Evolutionary conservation across 345 rosid genomes (phyloP).

Genomic region (Rhodamnia rubescens): DNA sequence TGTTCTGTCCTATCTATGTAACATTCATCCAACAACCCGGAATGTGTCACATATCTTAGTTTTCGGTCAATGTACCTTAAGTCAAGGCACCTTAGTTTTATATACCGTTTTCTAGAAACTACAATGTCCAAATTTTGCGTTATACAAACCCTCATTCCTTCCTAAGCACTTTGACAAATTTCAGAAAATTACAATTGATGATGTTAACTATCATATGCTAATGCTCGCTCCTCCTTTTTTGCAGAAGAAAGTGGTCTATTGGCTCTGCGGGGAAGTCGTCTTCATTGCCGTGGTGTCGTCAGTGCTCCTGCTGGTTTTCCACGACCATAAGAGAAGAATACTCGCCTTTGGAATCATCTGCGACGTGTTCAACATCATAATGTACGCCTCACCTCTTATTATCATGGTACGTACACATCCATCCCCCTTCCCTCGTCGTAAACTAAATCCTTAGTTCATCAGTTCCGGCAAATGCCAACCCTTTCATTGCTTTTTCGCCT

Average conservation of each 20-base stretch:
- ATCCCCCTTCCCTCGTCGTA: background rate
- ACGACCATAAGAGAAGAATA: constrained; percentile 2
- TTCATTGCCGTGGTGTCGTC: background rate
- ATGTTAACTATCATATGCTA: background rate
- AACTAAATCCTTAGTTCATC: background rate
- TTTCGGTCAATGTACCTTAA: background rate
- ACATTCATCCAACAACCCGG: background rate
- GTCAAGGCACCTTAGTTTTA: background rate
- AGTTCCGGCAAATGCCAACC: background rate
- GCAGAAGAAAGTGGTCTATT: constrained; percentile 13
- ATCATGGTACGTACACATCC: constrained; percentile 8
- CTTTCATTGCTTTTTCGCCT: too few species aligned
- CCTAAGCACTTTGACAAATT: background rate
- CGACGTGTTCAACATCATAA: constrained; percentile 22
- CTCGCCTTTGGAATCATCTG: constrained; percentile 14
- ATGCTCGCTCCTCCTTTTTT: background rate
- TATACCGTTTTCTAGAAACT: background rate
- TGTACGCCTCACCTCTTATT: constrained; percentile 26
- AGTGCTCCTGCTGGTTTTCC: background rate
- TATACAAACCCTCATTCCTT: background rate
- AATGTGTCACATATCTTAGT: background rate
- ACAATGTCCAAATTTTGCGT: background rate
- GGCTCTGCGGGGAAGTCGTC: constrained; percentile 2
- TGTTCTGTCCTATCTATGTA: background rate
- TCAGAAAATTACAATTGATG: background rate